Evolutionary conservation across 371 early-diverging fungal genomes (phyloP), one percentile per base, ranked within the genome.

Genomic region (Mortierella sp.): DNA sequence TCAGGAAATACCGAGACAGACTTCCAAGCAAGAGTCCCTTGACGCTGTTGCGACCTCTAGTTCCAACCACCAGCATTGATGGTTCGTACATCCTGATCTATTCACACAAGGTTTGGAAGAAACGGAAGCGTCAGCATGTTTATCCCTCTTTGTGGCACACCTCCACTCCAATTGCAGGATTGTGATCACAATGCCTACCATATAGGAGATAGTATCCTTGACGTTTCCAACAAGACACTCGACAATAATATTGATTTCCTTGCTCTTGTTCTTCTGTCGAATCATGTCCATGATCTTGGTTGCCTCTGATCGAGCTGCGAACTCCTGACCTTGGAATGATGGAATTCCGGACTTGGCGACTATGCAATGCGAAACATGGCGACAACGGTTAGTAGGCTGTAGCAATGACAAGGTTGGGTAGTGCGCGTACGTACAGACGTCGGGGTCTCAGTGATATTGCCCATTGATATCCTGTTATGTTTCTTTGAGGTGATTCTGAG

Each of bases 61-160:
- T 86, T 9, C 88, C 88, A 9, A 86, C 87, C 42, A 88, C 83
- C 51, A 88, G 61, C 63, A 88, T 68, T 0, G 84, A 80, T 6
- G 88, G 88, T 49, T 88, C 85, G 54, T 88, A 88, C 83, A 86
- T 83, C 14, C 81, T 51, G 61, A 88, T 84, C 88, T 87, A 63
- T 41, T 8, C 24, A 24, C 38, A 34, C 13, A 54, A 45, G n/a
- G 38, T 23, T 18, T 3, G 38, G 23, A 8, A 19, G 21, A 47
- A 47, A 4, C 19, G 26, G 48, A 28, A 23, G 8, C 9, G 24
- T 9, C 14, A n/a, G 27, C 10, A 27, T 42, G 18, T 19, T 24
- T 14, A 43, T 14, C 19, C 24, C 16, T 23, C 13, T 52, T 46
- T 4, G 34, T 10, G 7, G 23, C 45, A 27, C 30, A 31, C 30